Conservation (phyloP, 2,329 filamentous ascomycete species). For the Ciborinia camelliae region DNA sequence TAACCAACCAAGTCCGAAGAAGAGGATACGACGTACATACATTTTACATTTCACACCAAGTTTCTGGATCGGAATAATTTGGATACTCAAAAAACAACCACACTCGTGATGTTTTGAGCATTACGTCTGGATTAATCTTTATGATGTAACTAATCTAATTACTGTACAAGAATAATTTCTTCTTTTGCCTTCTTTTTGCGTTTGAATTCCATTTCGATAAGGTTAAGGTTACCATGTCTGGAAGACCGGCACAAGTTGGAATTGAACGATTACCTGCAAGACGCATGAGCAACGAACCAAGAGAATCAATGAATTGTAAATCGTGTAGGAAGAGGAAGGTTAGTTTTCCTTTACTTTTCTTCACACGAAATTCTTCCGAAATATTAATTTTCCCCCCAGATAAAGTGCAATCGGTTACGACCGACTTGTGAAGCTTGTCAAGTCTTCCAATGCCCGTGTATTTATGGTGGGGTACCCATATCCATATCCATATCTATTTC, state of each 20-base stretch:
- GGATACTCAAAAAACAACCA: neutral
- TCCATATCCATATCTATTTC: too few species aligned
- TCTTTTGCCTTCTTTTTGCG: slow-evolving; percentile 11
- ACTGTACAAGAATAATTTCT: slow-evolving; percentile 21
- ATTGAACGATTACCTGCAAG: slow-evolving; percentile 38
- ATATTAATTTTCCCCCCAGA: slow-evolving; percentile 49
- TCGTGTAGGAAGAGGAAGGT: slow-evolving; percentile 92
- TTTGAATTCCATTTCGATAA: slow-evolving; percentile 15
- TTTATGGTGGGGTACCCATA: slow-evolving; percentile 87
- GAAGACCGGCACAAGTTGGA: slow-evolving; percentile 36
- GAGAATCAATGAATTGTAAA: slow-evolving; percentile 94
- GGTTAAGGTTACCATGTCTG: slow-evolving; percentile 37
- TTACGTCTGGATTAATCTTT: slow-evolving; percentile 25
- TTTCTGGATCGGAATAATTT: slow-evolving; percentile 11
- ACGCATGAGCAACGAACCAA: slow-evolving; percentile 53
- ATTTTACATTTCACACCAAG: neutral
- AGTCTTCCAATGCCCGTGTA: slow-evolving; percentile 81
- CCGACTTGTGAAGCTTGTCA: slow-evolving; percentile 86
- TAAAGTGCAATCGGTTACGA: slow-evolving; percentile 84
- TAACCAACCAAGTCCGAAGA: neutral
- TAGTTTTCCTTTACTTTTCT: slow-evolving; percentile 29
- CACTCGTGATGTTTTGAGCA: slow-evolving; percentile 26
- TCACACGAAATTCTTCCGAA: slow-evolving; percentile 25
- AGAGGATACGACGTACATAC: slow-evolving; percentile 1
- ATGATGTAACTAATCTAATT: slow-evolving; percentile 34